Percentiles rank a stretch among this genome's conserved stretches.
Evolutionary conservation across 306 rosid species (phyloP).

Genomic region (Elaeagnus macrophylla): DNA sequence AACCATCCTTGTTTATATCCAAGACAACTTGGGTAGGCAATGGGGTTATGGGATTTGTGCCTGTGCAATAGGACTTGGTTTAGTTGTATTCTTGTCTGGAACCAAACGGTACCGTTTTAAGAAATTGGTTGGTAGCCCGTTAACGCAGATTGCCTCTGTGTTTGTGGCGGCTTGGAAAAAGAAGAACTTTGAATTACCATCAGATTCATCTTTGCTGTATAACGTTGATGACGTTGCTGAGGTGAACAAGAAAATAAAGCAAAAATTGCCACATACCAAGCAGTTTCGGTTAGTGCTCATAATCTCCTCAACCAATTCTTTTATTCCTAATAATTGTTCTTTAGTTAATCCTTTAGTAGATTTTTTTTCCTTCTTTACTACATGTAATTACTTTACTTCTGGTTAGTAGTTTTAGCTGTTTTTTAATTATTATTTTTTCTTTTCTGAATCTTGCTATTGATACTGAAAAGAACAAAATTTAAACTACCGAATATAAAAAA

Average conservation of each 20-base stretch:
- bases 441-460: background rate
- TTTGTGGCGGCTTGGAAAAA: slow-evolving; percentile 59
- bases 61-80: slow-evolving; percentile 35
- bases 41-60: slow-evolving; percentile 93
- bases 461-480: too few relatives aligned
- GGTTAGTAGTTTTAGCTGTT: background rate
- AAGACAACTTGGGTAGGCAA: slow-evolving; percentile 56
- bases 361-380: too few relatives aligned
- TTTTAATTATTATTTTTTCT: too few relatives aligned
- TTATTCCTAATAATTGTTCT: background rate
- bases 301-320: background rate
- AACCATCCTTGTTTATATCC: slow-evolving; percentile 61
- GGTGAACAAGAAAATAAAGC: slow-evolving; percentile 39
- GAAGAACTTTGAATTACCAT: slow-evolving; percentile 41
- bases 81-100: slow-evolving; percentile 49
- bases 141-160: slow-evolving; percentile 65
- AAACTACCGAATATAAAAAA: too few relatives aligned
- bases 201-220: slow-evolving; percentile 40
- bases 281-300: slow-evolving; percentile 44
- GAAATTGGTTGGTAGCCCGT: slow-evolving; percentile 69
- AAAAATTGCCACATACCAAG: slow-evolving; percentile 50
- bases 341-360: background rate
- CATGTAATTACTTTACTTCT: too few relatives aligned
- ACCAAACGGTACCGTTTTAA: slow-evolving; percentile 62
- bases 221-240: slow-evolving; percentile 34